A percentile compares a stretch with the other conserved stretches of the same genome.
Evolutionary conservation across 2,329 filamentous ascomycete species (phyloP).

Genomic region (Reticulascus tulasneorum): DNA sequence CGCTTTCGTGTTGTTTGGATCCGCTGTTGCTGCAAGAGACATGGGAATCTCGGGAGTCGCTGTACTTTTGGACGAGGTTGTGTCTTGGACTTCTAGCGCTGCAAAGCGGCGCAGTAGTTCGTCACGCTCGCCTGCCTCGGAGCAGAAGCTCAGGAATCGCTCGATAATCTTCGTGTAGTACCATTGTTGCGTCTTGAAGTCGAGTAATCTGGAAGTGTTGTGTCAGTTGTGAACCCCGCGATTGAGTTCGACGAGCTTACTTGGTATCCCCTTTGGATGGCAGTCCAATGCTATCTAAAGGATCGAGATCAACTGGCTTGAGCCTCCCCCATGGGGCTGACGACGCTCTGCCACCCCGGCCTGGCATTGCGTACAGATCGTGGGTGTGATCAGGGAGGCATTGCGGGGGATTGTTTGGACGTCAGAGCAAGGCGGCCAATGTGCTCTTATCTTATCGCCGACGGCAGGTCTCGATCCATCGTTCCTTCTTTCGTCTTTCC

Average conservation of each 20-base stretch:
- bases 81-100: conserved; percentile 46
- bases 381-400: no score
- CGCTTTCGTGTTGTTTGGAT: conserved; percentile 49
- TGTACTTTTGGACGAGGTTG: conserved; percentile 11
- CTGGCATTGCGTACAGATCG: no score
- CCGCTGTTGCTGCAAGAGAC: no score
- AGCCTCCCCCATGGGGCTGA: conserved; percentile 66
- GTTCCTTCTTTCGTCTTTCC: no score
- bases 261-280: conserved; percentile 88
- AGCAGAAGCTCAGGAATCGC: conserved; percentile 86
- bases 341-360: conserved; percentile 24
- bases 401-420: no score
- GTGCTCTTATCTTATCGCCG: no score
- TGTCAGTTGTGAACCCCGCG: conserved; percentile 5
- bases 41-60: conserved; percentile 12
- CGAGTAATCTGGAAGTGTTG: conserved; percentile 53
- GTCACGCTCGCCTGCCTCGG: conserved; percentile 64
- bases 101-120: conserved; percentile 73
- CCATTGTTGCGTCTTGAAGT: conserved; percentile 73
- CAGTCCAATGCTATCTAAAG: conserved; percentile 76
- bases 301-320: conserved; percentile 70
- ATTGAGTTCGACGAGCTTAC: conserved; percentile 38
- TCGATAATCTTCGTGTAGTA: conserved; percentile 87
- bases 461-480: no score
- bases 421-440: no score